Evolutionary conservation across 2,329 filamentous ascomycete species (phyloP), one percentile per base, ranked within the genome.

Genomic region (Teratosphaeria destructans): DNA sequence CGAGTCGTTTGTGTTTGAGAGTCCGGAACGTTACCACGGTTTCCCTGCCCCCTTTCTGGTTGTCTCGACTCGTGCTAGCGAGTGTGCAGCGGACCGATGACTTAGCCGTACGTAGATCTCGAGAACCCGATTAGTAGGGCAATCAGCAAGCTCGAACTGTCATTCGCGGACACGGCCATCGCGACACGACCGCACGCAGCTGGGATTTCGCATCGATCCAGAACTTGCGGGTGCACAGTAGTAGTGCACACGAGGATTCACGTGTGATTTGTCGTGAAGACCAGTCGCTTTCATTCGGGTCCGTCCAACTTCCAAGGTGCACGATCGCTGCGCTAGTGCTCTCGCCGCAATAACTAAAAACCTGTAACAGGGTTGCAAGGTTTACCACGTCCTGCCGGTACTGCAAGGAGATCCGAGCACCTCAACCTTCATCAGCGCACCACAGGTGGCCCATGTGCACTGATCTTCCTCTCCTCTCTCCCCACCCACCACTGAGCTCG

Each of bases 381-480:
- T 61, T 61, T 52, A 35, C 16, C 43, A 43, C 43, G 54, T 34
- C 12, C 16, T 56, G 54, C 57, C 52, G 53, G 53, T 14, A 52
- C 59, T 35, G 55, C 32, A 54, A 55, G 55, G 59, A 59, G 60
- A 23, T 61, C 60, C 55, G 60, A 59, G 57, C 59, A 56, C 55
- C 55, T 43, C 55, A 56, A 43, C 55, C 55, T 56, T 47, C 37
- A 56, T 37, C 32, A 27, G 19, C 32, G 54, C 34, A 23, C 23
- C 54, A 32, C 34, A 34, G 26, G 54, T 34, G 11, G 27, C 34
- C 27, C 34, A 12, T 16, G 52, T 29, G 27, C 52, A 54, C 12
- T 43, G 26, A 14, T 35, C 43, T 8, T 54, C 54, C 52, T 26
- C 34, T 56, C 34, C 52, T 27, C 57, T 49, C 19, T 49, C 19